phyloP scores from a whole-genome alignment of 371 early-diverging fungal genomes.

The Fennellomyces sp. region DNA sequence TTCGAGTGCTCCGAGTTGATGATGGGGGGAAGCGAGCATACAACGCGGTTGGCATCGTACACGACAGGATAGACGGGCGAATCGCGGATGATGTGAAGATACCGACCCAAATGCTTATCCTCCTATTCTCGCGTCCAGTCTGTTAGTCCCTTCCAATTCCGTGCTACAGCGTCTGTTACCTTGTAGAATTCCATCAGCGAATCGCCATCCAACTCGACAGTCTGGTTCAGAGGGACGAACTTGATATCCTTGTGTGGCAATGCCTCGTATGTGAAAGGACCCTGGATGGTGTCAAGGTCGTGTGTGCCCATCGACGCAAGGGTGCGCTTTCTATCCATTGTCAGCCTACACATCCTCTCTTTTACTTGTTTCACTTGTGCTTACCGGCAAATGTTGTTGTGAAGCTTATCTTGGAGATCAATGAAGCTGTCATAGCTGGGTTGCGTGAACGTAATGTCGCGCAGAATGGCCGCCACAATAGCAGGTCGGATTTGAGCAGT shows the following conservation, averaged over 20 bases:
- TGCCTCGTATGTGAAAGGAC: slow-evolving; percentile 97
- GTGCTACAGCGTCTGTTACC: slow-evolving; percentile 21
- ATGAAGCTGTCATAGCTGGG: slow-evolving; percentile 95
- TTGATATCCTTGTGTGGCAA: slow-evolving; percentile 86
- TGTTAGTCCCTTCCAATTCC: background rate
- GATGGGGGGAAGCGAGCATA: slow-evolving; percentile 99
- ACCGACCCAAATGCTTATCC: slow-evolving; percentile 89
- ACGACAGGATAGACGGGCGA: slow-evolving; percentile 94
- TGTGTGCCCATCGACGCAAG: slow-evolving; percentile 99
- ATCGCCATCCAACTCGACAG: slow-evolving; percentile 83
- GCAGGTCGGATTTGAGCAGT: slow-evolving; percentile 84
- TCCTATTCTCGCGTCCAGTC: slow-evolving; percentile 23
- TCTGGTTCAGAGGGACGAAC: slow-evolving; percentile 96
- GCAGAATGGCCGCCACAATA: slow-evolving; percentile 94
- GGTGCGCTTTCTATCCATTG: slow-evolving; percentile 81
- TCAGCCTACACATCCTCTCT: background rate
- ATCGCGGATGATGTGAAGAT: slow-evolving; percentile 91
- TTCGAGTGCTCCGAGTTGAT: slow-evolving; percentile 99
- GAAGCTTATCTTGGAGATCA: slow-evolving; percentile 99
- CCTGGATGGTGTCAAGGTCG: slow-evolving; percentile 95
- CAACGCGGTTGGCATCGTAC: slow-evolving; percentile 81
- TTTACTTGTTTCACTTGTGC: background rate
- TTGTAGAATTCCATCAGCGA: slow-evolving; percentile 93
- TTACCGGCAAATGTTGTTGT: slow-evolving; percentile 94
- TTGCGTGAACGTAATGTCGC: slow-evolving; percentile 86